Conservation (phyloP, 2,329 filamentous ascomycete genomes). For the Biscogniauxia mediterranea region DNA sequence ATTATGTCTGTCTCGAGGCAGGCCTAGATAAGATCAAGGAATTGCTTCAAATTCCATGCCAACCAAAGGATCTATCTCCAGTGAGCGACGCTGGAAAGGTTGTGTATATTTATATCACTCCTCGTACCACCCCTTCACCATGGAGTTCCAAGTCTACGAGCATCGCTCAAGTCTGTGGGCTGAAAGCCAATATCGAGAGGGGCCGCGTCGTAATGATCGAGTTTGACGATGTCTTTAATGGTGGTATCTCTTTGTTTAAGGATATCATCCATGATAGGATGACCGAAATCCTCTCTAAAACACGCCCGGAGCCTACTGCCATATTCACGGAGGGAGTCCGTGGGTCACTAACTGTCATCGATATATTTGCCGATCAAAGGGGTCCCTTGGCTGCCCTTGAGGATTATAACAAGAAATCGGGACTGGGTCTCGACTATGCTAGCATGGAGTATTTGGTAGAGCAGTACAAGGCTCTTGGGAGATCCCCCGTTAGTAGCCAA, state of each 20-base stretch:
- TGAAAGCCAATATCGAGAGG: conserved; percentile 62
- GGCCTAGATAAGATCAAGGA: conserved; percentile 42
- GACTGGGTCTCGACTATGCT: conserved; percentile 80
- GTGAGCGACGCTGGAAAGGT: conserved; percentile 33
- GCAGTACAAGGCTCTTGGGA: conserved; percentile 65
- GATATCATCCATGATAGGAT: conserved; percentile 88
- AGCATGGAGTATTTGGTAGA: conserved; percentile 96
- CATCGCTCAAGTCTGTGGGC: conserved; percentile 46
- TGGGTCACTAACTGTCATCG: conserved; percentile 68
- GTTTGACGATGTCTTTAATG: conserved; percentile 52
- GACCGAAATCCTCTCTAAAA: conserved; percentile 77
- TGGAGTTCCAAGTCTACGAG: conserved; percentile 81
- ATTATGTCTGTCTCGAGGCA: conserved; percentile 63
- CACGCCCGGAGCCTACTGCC: conserved; percentile 64
- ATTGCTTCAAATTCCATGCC: conserved; percentile 38
- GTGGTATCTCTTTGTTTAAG: conserved; percentile 53
- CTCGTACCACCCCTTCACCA: conserved; percentile 83
- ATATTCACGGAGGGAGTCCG: conserved; percentile 75
- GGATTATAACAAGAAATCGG: conserved; percentile 79
- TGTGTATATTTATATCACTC: conserved; percentile 69
- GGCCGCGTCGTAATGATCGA: conserved; percentile 73
- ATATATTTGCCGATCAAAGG: conserved; percentile 64
- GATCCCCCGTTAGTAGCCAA: conserved; percentile 50
- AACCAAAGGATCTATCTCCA: conserved; percentile 39
- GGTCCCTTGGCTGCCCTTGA: conserved; percentile 71